Base-by-base conservation (phyloP, 345 rosid genomes). In the Heritiera littoralis region DNA sequence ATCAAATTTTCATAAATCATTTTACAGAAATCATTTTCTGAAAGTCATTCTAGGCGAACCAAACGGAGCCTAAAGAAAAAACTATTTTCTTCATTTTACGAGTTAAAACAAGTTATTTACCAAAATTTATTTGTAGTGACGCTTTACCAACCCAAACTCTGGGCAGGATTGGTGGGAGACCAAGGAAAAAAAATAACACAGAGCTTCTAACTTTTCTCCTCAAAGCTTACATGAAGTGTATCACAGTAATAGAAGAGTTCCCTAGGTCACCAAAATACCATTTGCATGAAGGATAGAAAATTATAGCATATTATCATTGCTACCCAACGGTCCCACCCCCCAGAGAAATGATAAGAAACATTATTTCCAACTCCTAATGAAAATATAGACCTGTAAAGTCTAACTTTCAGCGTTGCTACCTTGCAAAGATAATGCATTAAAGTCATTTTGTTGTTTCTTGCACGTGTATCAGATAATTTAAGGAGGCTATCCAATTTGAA, bases 401-500 rank as follows among this genome's bases (percentile, higher is more conserved):
- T 49, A 80, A 79, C 71, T 55, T 49, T 41, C 35, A 61, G 59
- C 23, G n/a, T 49, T 70, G 83, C 82, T 83, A 95, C 99, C 98
- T 95, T 95, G 92, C 98, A 95, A 75, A 95, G 86, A 85, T 94
- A 94, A 86, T 94, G 98, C 98, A 93, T 92, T 79, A 93, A 86
- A 68, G 98, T 95, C 97, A 93, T 95, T 87, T 91, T 95, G 84
- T 90, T 95, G 86, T 95, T 95, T 86, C 82, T 90, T 23, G 99
- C 99, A 80, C 99, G 98, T 68, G 97, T 93, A 85, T 95, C 99
- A 28, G 99, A 95, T 83, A 95, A 82, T 77, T 95, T 95, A 43
- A 95, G 96, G 86, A 95, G 98, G 87, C 98, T 95, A 80, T 93
- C 99, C 86, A 95, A 84, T 89, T 95, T 95, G 89, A 95, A 95